Evolutionary conservation across 1,284 basidiomycete species (phyloP).

Genomic region (Ceraceosorus bombacis): DNA sequence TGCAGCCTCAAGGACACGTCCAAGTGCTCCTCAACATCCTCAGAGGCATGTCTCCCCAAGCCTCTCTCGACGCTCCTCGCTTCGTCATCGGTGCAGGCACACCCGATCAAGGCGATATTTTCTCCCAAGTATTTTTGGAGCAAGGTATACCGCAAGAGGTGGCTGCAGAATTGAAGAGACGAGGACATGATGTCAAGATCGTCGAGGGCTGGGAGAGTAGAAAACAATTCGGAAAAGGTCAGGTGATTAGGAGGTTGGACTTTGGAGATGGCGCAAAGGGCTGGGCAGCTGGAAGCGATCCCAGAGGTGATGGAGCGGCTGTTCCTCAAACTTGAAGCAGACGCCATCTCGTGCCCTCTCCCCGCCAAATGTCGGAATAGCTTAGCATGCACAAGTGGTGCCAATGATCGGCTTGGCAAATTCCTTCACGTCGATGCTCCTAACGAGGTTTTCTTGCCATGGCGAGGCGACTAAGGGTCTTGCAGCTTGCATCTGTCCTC

Average conservation of each 20-base stretch:
- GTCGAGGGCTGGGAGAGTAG: slow-evolving; percentile 59
- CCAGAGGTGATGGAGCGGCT: slow-evolving; percentile 58
- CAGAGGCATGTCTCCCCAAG: slow-evolving; percentile 62
- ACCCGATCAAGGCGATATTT: slow-evolving; percentile 60
- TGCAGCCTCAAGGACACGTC: slow-evolving; percentile 87
- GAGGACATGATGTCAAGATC: slow-evolving; percentile 74
- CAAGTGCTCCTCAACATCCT: slow-evolving; percentile 88
- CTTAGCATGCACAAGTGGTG: no score
- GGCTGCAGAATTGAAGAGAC: slow-evolving; percentile 53
- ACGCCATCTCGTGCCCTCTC: no score
- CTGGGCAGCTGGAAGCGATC: slow-evolving; percentile 83
- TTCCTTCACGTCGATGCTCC: no score
- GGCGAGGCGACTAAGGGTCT: no score
- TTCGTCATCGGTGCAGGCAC: slow-evolving; percentile 84
- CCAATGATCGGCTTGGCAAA: no score
- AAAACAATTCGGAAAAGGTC: slow-evolving; percentile 79
- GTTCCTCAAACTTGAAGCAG: slow-evolving; percentile 28
- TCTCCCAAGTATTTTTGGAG: slow-evolving; percentile 79
- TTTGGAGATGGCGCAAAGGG: slow-evolving; percentile 49
- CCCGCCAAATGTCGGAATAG: no score
- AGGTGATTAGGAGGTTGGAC: slow-evolving; percentile 35
- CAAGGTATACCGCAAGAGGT: slow-evolving; percentile 64
- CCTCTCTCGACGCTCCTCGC: slow-evolving; percentile 72
- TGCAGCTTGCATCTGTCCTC: no score
- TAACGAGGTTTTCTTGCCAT: no score